Evolutionary conservation across 192 early-diverging fungal species (phyloP), one percentile per base, ranked within the genome.

Genomic region (Bifiguratus adelaidae): DNA sequence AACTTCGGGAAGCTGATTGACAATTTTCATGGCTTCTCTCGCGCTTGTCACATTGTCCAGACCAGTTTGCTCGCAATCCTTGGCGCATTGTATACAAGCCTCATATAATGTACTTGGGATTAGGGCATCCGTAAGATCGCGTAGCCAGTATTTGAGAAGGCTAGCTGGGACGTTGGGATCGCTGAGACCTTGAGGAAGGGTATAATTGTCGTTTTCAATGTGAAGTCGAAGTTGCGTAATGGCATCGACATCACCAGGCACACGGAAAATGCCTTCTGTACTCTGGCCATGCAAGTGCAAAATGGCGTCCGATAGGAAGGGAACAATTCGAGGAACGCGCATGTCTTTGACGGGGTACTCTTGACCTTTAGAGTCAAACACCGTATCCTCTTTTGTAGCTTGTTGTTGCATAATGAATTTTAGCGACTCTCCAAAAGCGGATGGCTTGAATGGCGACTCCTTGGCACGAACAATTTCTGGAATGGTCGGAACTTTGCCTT

Each of bases 211-310:
- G 8, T 84, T 78, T 52, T 97, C 94, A 38, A 97, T 79, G 20
- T 82, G 73, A 34, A 85, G 72, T 32, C 86, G 73, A 55, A 76
- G 53, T 44, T 77, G 85, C 16, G 87, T 78, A 7, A 98, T 90
- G 18, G 72, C 68, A 40, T 94, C 92, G 22, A 77, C 80, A 60
- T 95, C 90, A 18, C 89, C 95, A 16, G 95, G 89, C 11, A 98
- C 88, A 45, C 95, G 80, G 61, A 98, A 98, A 41, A 98, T 92
- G 24, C 95, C 95, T 60, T 98, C 92, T 9, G 89, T 79, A 37
- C 62, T 44, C 23, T 71, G 72, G 11, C 95, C 95, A 27, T 85
- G 77, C 20, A 95, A 74, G 0, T 76, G 58, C 16, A 82, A 48
- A 20, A 98, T 83, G 5, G 77, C 65, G 9, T 79, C 73, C 3